Evolutionary conservation across 345 rosid species (phyloP).

Genomic region (Lepidium africanum): DNA sequence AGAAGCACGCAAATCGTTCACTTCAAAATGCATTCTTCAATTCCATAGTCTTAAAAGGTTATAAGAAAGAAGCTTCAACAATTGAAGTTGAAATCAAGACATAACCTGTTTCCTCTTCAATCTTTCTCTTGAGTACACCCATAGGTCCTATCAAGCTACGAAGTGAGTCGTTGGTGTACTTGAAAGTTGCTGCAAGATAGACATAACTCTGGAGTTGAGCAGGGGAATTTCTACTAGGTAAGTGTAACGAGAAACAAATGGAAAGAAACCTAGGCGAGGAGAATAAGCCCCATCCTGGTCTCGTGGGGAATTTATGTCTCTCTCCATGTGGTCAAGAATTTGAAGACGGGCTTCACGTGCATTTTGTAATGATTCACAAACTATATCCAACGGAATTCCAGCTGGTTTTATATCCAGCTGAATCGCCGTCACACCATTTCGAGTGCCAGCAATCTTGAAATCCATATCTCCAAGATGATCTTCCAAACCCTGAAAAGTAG

Average conservation of each 20-base stretch:
- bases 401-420: slow-evolving; percentile 99
- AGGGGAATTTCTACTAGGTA: background rate
- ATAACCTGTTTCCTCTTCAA: slow-evolving; percentile 93
- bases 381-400: slow-evolving; percentile 90
- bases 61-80: background rate
- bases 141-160: slow-evolving; percentile 87
- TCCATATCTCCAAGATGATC: slow-evolving; percentile 99
- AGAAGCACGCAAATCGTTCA: background rate
- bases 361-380: slow-evolving; percentile 78
- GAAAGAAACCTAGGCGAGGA: slow-evolving; percentile 64
- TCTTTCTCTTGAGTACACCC: slow-evolving; percentile 67
- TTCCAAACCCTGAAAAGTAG: slow-evolving; percentile 67
- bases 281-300: slow-evolving; percentile 43
- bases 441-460: slow-evolving; percentile 94
- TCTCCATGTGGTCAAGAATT: slow-evolving; percentile 81
- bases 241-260: background rate
- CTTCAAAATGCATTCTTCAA: background rate
- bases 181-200: slow-evolving; percentile 55
- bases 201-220: background rate
- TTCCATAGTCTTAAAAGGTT: too few species aligned
- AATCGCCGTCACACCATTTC: slow-evolving; percentile 84
- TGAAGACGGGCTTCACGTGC: slow-evolving; percentile 85
- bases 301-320: slow-evolving; percentile 62
- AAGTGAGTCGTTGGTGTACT: slow-evolving; percentile 74
- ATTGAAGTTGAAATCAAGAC: background rate